Conservation (phyloP, 345 rosid genomes). For the Aquilaria yunnanensis region DNA sequence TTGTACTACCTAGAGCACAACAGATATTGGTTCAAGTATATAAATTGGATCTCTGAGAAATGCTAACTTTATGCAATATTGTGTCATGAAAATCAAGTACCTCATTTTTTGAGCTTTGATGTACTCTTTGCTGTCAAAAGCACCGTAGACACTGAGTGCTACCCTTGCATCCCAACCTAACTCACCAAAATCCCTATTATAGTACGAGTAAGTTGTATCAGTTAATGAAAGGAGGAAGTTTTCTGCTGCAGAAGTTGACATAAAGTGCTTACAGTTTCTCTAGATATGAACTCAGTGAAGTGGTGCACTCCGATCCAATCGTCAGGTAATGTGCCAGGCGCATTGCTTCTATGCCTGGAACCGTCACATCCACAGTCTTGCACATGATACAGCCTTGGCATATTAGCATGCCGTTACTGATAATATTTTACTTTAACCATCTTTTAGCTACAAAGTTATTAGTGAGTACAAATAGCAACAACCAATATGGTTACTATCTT, state of each 20-base stretch:
- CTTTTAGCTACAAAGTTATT: neutral
- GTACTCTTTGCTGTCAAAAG: slow-evolving; percentile 52
- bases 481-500: no score
- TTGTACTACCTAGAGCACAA: no score
- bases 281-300: slow-evolving; percentile 41
- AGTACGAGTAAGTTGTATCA: slow-evolving; percentile 10
- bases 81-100: slow-evolving; percentile 16
- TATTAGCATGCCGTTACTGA: slow-evolving; percentile 14
- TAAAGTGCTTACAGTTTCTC: slow-evolving; percentile 31
- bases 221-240: neutral
- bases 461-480: neutral
- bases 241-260: slow-evolving; percentile 11
- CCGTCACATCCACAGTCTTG: slow-evolving; percentile 53
- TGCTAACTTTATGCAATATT: no score
- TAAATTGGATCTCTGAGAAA: no score
- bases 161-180: slow-evolving; percentile 68
- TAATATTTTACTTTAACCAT: no score
- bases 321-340: slow-evolving; percentile 70
- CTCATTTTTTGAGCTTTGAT: slow-evolving; percentile 59
- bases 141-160: slow-evolving; percentile 47
- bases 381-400: neutral
- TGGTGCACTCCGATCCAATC: slow-evolving; percentile 51
- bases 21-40: no score
- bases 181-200: slow-evolving; percentile 37
- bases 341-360: slow-evolving; percentile 75